Percentiles rank a stretch among this genome's conserved stretches.
These are phyloP conservation scores for Chrysanthemum lavandulifolium DNA, from an alignment of 129 eudicot species.

Conservation along the genomic window DNA sequence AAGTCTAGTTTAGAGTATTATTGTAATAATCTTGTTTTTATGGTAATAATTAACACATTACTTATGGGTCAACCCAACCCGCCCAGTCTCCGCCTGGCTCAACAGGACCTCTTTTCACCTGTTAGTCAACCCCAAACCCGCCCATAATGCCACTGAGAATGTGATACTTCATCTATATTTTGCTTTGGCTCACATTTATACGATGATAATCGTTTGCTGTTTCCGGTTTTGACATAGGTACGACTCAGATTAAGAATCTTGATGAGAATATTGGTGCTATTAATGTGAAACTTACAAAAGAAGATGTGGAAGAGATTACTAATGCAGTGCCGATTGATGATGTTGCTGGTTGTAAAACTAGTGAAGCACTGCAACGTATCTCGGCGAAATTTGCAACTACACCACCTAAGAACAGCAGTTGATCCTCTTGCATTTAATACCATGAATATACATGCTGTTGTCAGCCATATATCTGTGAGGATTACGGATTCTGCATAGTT, in stretches of 20 bases:
- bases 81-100: too few relatives aligned
- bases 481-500: background rate
- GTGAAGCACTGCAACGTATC: slow-evolving; percentile 15
- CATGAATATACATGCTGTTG: background rate
- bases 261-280: slow-evolving; percentile 43
- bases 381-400: slow-evolving; percentile 40
- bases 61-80: background rate
- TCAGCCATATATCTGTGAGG: background rate
- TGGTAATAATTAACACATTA: background rate
- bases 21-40: too few relatives aligned
- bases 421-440: background rate
- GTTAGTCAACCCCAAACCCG: too few relatives aligned
- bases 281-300: slow-evolving; percentile 40
- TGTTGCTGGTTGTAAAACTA: slow-evolving; percentile 44
- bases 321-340: slow-evolving; percentile 42
- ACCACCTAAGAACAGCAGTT: slow-evolving; percentile 30
- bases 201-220: background rate
- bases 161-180: background rate
- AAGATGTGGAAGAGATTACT: slow-evolving; percentile 40
- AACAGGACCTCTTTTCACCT: too few relatives aligned
- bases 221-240: slow-evolving; percentile 35
- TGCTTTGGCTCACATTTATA: background rate
- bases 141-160: too few relatives aligned
- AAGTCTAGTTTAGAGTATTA: too few relatives aligned
- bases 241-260: slow-evolving; percentile 58